A percentile compares a stretch with the other conserved stretches of the same genome.
Evolutionary conservation across 768 basidiomycete genomes (phyloP).

Genomic region (Termitomyces sp.): DNA sequence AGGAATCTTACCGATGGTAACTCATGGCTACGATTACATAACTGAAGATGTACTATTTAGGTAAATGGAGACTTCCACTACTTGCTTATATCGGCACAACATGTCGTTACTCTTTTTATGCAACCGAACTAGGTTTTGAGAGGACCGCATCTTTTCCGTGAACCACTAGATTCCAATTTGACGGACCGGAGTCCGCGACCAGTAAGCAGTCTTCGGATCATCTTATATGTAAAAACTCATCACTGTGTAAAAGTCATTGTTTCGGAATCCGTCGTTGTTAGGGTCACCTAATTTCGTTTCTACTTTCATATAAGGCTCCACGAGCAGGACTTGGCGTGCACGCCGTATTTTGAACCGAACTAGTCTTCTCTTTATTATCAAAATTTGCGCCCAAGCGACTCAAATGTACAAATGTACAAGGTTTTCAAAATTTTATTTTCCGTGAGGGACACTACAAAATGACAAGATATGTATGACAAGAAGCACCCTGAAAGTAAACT

Average conservation of each 20-base stretch:
- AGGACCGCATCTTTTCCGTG: neutral
- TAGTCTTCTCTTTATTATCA: neutral
- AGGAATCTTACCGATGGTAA: neutral
- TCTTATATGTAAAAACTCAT: neutral
- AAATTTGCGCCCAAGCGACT: neutral
- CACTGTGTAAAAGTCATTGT: too few relatives aligned
- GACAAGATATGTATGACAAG: neutral
- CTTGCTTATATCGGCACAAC: neutral
- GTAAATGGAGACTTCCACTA: neutral
- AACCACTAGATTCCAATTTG: neutral
- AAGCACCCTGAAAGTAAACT: neutral
- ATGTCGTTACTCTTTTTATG: neutral
- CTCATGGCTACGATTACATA: neutral
- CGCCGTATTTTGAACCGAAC: neutral
- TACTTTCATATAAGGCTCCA: neutral
- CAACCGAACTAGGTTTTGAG: neutral
- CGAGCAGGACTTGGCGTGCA: neutral
- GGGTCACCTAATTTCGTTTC: neutral
- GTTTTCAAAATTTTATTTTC: neutral
- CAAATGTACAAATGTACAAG: neutral
- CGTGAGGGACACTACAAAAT: neutral
- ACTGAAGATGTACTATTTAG: neutral
- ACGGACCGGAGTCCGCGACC: too few relatives aligned
- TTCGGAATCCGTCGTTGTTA: neutral
- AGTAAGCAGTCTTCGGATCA: neutral